Evolutionary conservation across 805 yeast genomes (phyloP), one percentile per base, ranked within the genome.

Genomic region (Hanseniaspora hatyaiensis): DNA sequence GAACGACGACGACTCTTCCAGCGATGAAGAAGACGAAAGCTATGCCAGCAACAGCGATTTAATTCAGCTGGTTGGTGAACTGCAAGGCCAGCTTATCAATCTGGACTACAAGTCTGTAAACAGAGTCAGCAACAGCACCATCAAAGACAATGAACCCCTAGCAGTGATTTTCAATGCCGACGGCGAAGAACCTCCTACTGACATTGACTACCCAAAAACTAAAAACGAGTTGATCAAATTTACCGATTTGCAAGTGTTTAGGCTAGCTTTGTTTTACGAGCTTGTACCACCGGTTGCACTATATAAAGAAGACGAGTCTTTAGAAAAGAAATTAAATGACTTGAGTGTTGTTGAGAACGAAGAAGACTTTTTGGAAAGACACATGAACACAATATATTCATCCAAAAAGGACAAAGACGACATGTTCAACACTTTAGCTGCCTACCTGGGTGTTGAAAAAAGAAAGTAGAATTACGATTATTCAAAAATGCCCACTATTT

Each of bases 61-160:
- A 11, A 82, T 82, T 3, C 89, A 85, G 59, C 68, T 88, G 39
- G 96, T 87, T 12, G 85, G 84, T 9, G 97, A 88, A 62, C 66
- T 88, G 49, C 96, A 88, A 63, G 83, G 84, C 8, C 96, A 88
- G 64, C 70, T 88, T 57, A 88, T 83, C 46, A 67, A 73, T 20
- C 60, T 82, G 29, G 97, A 88, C 59, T 84, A 83, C 54, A 73
- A 94, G 54, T 74, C 82, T 15, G 72, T 83, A 37, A 71, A 82
- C 53, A 71, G 97, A 61, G 66, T 78, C 3, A 73, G 75, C 52
- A 87, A 87, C 59, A 67, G 82, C 22, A 67, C 77, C 49, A 54
- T 58, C 0, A 59, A 61, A 0, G 62, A 64, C 9, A 65, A 65
- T 13, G 77, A 70, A 15, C 52, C 60, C 6, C 57, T 86, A n/a